Evolutionary conservation across 192 early-diverging fungal genomes (phyloP).

Genomic region (Obelidium mucronatum): DNA sequence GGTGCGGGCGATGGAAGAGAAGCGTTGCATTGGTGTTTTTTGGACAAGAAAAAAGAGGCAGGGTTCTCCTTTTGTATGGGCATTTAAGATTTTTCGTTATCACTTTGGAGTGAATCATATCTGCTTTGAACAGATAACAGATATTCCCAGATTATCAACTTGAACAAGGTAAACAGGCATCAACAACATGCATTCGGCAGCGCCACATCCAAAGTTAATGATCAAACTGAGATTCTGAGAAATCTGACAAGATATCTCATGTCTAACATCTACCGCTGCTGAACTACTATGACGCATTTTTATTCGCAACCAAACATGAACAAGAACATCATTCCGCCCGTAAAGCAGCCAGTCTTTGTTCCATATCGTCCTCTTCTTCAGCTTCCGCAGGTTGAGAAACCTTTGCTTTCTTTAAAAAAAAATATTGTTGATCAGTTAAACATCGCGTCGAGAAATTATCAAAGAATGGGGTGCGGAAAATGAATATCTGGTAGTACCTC

Average conservation of each 20-base stretch:
- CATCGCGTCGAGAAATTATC: neutral
- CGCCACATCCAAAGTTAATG: no score
- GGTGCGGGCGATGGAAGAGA: constrained; percentile 27
- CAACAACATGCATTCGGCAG: no score
- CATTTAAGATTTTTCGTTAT: neutral
- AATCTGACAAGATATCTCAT: no score
- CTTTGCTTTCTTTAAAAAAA: constrained; percentile 31
- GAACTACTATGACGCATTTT: no score
- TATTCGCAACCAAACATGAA: no score
- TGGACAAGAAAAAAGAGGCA: neutral
- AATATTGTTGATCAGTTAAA: constrained; percentile 19
- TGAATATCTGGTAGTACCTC: no score
- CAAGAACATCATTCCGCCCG: constrained; percentile 51
- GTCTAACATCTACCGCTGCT: no score
- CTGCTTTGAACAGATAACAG: no score
- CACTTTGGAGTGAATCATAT: neutral
- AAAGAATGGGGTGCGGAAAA: neutral
- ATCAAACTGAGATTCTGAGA: no score
- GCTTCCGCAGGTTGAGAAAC: constrained; percentile 58
- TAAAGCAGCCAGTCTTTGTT: constrained; percentile 82
- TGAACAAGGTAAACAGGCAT: no score
- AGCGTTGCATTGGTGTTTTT: constrained; percentile 21
- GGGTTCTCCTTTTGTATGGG: no score
- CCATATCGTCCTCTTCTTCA: constrained; percentile 84
- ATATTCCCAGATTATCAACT: no score